Evolutionary conservation across 805 yeast species (phyloP), one percentile per base, ranked within the genome.

Genomic region (Ogataea polymorpha): DNA sequence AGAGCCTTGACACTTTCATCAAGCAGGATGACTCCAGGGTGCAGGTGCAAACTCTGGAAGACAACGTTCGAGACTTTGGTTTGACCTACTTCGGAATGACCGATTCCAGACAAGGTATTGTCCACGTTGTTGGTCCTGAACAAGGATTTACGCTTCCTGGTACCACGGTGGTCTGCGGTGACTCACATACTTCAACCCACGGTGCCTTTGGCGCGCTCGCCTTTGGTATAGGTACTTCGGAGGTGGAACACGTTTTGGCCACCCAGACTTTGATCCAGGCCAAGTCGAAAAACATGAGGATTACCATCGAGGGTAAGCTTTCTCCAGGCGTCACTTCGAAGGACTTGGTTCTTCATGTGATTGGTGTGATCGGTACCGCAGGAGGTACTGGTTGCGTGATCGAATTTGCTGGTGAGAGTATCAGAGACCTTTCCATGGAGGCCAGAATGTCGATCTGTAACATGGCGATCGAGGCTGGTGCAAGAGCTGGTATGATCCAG

Each of bases 371-470:
- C 60, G 99, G 99, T 69, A 93, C 99, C 51, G 99, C 99, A 46
- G 99, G 99, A 68, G 99, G 99, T 70, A 93, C 98, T 44, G 99
- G 99, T 39, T 73, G 80, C 57, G 99, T 93, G 44, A 86, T 93
- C 63, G 99, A 93, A 70, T 93, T 91, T 68, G 93, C 95, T 35
- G 99, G 99, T 65, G 79, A 82, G 53, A 97, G 98, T 42, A 90
- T 93, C 56, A 87, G 85, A 66, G 79, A 75, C 49, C 75, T 93
- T 48, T 79, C 95, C 23, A 88, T 93, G 89, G 99, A 93, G 69
- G 96, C 98, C 9, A 80, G 99, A 69, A 93, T 93, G 99, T 89
- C 98, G 40, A 93, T 93, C 73, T 93, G 99, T 77, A 93, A 93
- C 66, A 93, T 93, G 99, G 82, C 98, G 33, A 91, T 93, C 59